phyloP scores from a whole-genome alignment of 192 early-diverging fungal species.

The Mortierella antarctica region DNA sequence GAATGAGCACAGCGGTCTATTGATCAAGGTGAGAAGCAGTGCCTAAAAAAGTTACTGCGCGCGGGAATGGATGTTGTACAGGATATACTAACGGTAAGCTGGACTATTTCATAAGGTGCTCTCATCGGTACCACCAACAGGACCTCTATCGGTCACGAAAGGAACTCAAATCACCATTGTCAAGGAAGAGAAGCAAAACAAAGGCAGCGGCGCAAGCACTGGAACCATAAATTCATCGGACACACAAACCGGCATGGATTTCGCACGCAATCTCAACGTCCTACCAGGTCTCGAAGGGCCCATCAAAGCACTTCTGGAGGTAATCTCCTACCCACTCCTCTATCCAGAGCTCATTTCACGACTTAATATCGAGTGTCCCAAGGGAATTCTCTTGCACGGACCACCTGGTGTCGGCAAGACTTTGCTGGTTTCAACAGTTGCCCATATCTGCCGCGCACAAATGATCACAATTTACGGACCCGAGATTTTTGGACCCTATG shows the following conservation, averaged over 20 bases:
- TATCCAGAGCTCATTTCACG: slow-evolving; percentile 69
- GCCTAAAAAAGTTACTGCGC: neutral
- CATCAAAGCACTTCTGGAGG: slow-evolving; percentile 77
- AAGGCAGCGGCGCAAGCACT: neutral
- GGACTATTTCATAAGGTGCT: slow-evolving; percentile 6
- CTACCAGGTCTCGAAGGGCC: slow-evolving; percentile 81
- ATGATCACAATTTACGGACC: slow-evolving; percentile 84
- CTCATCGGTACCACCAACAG: neutral
- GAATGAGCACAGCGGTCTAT: slow-evolving; percentile 12
- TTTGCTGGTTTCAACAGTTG: slow-evolving; percentile 77
- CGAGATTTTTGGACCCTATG: slow-evolving; percentile 83
- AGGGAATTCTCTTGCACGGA: slow-evolving; percentile 89
- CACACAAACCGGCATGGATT: neutral
- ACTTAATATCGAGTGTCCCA: slow-evolving; percentile 84
- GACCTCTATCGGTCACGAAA: slow-evolving; percentile 15
- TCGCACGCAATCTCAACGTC: slow-evolving; percentile 12
- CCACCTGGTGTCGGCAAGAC: slow-evolving; percentile 98
- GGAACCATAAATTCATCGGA: neutral
- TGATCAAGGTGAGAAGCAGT: slow-evolving; percentile 21
- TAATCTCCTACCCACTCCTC: slow-evolving; percentile 80
- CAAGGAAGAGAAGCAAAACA: slow-evolving; percentile 1
- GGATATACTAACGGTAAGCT: too few relatives aligned
- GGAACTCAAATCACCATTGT: slow-evolving; percentile 31
- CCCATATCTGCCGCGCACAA: slow-evolving; percentile 72
- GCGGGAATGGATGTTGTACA: too few relatives aligned